These are phyloP conservation scores for Ogataea philodendri DNA, from an alignment of 805 yeast genomes.

Conservation along the genomic window DNA sequence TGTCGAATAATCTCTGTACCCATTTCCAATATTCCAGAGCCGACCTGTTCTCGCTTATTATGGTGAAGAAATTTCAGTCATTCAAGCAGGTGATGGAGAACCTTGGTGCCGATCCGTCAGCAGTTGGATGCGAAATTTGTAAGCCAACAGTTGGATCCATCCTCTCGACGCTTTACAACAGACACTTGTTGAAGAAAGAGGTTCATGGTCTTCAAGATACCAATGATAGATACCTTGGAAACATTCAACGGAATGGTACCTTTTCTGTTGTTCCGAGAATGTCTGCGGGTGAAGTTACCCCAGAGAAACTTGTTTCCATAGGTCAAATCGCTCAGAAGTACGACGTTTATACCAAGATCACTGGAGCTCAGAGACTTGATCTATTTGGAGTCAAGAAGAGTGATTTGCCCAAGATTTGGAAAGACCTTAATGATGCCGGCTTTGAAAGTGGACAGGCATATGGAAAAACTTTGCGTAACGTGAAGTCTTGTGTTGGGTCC, in stretches of 20 bases:
- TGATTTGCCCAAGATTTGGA: slow-evolving; percentile 35
- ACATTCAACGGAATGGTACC: slow-evolving; percentile 39
- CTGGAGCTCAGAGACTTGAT: slow-evolving; percentile 38
- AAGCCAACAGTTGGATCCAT: slow-evolving; percentile 39
- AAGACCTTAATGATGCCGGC: slow-evolving; percentile 32
- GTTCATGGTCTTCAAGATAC: slow-evolving; percentile 39
- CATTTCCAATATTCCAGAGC: slow-evolving; percentile 38
- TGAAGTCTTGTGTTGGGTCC: slow-evolving; percentile 39
- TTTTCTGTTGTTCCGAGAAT: slow-evolving; percentile 39
- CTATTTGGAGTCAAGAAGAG: slow-evolving; percentile 36
- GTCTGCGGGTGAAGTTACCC: slow-evolving; percentile 40
- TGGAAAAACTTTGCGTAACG: slow-evolving; percentile 37
- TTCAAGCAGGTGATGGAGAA: slow-evolving; percentile 33
- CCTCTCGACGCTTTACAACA: slow-evolving; percentile 35
- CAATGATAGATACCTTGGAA: slow-evolving; percentile 37
- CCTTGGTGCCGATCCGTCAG: slow-evolving; percentile 27
- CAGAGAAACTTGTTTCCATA: slow-evolving; percentile 36
- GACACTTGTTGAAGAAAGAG: slow-evolving; percentile 32
- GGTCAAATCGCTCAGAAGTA: slow-evolving; percentile 35
- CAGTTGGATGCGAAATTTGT: slow-evolving; percentile 39
- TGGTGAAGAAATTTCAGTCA: slow-evolving; percentile 33
- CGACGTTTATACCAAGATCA: slow-evolving; percentile 36
- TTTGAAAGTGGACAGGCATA: slow-evolving; percentile 40
- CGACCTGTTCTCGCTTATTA: slow-evolving; percentile 35
- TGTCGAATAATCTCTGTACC: slow-evolving; percentile 33